These are phyloP conservation scores for Fonsecaea erecta DNA, from an alignment of 2,329 filamentous ascomycete species.

Conservation along the genomic window DNA sequence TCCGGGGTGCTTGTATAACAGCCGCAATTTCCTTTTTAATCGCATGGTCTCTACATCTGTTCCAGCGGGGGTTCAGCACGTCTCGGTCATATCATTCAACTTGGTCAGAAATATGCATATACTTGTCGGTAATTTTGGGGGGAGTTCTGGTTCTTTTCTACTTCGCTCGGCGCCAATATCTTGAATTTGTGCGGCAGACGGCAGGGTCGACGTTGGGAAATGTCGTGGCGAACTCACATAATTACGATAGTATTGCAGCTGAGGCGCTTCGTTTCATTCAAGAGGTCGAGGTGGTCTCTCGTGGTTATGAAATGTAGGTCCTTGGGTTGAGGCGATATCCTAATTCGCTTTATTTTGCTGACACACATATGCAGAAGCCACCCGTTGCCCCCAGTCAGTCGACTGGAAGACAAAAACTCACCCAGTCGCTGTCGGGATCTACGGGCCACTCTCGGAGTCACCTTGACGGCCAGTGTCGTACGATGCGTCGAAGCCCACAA, in stretches of 20 bases:
- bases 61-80: conserved; percentile 61
- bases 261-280: conserved; percentile 82
- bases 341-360: background rate
- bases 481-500: conserved; percentile 73
- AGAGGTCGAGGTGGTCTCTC: conserved; percentile 92
- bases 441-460: conserved; percentile 73
- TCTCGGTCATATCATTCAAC: conserved; percentile 42
- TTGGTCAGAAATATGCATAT: conserved; percentile 49
- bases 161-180: conserved; percentile 78
- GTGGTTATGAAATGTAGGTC: conserved; percentile 73
- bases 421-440: conserved; percentile 78
- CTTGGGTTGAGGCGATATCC: background rate
- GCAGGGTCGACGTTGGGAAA: conserved; percentile 70
- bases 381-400: conserved; percentile 87
- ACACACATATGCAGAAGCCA: conserved; percentile 66
- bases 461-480: conserved; percentile 71
- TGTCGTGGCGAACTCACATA: conserved; percentile 75
- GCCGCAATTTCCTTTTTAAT: conserved; percentile 65
- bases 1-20: conserved; percentile 69
- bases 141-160: conserved; percentile 24
- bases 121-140: conserved; percentile 38
- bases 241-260: conserved; percentile 76
- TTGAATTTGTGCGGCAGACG: conserved; percentile 76
- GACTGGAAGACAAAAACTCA: conserved; percentile 82
- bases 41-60: conserved; percentile 74